phyloP scores from a whole-genome alignment of 768 basidiomycete species.

The Royoungia palumana region DNA sequence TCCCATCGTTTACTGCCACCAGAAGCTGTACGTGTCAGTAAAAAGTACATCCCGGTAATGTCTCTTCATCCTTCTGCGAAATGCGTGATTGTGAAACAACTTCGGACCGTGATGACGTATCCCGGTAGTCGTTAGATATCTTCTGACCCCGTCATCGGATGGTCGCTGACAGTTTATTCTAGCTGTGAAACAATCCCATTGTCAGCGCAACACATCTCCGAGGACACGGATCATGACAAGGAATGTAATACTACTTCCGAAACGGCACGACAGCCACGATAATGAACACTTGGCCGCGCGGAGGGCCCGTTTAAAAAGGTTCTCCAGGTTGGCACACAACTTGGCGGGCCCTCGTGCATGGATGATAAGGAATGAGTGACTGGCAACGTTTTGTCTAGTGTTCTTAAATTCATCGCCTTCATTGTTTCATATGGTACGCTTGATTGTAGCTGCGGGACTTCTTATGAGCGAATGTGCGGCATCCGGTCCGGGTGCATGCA shows the following conservation, averaged over 20 bases:
- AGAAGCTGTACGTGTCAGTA: not conserved
- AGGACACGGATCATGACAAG: conserved; percentile 18
- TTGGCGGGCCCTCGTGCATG: not conserved
- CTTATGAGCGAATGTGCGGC: not conserved
- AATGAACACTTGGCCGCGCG: not conserved
- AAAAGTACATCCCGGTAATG: not conserved
- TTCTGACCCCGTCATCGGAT: no score
- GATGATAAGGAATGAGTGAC: not conserved
- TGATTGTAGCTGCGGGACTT: no score
- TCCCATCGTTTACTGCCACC: not conserved
- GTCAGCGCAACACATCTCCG: not conserved
- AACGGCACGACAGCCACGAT: not conserved
- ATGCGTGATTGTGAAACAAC: no score
- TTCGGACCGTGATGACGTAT: no score
- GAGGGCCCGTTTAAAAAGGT: not conserved
- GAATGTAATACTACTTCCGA: not conserved
- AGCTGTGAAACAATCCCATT: not conserved
- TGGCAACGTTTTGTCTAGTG: conserved; percentile 4
- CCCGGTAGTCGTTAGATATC: no score
- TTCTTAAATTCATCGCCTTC: not conserved
- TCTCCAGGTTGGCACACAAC: no score
- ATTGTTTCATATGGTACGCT: not conserved
- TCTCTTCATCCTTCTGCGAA: not conserved
- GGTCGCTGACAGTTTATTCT: no score
- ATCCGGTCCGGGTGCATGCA: no score